phyloP scores from a whole-genome alignment of 2,329 filamentous ascomycete species.

The Aspergillus calidoustus region DNA sequence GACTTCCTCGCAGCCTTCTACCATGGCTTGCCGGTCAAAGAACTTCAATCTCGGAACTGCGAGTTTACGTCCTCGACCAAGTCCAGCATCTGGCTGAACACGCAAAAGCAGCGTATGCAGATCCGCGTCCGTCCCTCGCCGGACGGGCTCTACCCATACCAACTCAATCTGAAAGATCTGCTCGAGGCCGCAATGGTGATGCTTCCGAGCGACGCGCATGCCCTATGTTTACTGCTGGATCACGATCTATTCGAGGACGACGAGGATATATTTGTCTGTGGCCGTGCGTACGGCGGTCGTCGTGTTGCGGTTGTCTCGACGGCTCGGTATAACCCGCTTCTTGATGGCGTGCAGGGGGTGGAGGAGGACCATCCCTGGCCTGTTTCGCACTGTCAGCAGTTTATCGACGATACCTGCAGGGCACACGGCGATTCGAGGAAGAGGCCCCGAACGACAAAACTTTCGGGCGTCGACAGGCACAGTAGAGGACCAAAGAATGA shows the following conservation, averaged over 20 bases:
- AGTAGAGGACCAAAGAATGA: not conserved
- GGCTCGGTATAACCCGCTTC: slow-evolving; percentile 63
- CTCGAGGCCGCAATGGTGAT: slow-evolving; percentile 60
- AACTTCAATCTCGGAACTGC: slow-evolving; percentile 43
- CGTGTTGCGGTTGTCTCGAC: slow-evolving; percentile 65
- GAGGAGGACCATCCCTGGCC: slow-evolving; percentile 66
- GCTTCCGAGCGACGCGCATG: slow-evolving; percentile 63
- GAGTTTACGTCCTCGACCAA: slow-evolving; percentile 55
- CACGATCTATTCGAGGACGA: slow-evolving; percentile 69
- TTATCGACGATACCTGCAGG: slow-evolving; percentile 11
- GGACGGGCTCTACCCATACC: slow-evolving; percentile 49
- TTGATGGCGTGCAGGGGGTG: slow-evolving; percentile 50
- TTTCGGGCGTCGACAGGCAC: not conserved
- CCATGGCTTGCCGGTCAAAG: slow-evolving; percentile 57
- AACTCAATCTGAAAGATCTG: slow-evolving; percentile 64
- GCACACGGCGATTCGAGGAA: not conserved
- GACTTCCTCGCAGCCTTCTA: slow-evolving; percentile 58
- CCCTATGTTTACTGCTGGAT: slow-evolving; percentile 60
- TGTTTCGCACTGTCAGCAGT: slow-evolving; percentile 60
- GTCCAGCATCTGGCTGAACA: not conserved
- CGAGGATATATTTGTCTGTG: slow-evolving; percentile 70
- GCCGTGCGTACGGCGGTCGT: slow-evolving; percentile 67
- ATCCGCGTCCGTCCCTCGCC: slow-evolving; percentile 57
- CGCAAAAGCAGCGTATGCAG: slow-evolving; percentile 44
- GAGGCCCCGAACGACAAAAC: not conserved